Evolutionary conservation across 495 filamentous ascomycete species (phyloP).

Genomic region (Hypoxylon cercidicola): DNA sequence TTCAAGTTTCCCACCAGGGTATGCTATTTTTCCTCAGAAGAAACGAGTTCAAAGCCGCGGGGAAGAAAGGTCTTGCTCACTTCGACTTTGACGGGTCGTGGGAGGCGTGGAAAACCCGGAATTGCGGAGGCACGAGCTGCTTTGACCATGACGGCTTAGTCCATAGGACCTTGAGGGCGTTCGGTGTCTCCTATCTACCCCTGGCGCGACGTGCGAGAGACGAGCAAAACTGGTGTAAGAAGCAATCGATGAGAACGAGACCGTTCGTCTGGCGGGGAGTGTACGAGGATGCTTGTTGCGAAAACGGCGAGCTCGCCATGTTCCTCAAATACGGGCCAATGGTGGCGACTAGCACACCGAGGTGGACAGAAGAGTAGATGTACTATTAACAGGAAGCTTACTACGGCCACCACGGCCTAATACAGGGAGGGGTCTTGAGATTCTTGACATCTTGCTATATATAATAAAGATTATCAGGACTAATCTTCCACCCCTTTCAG

Average conservation of each 20-base stretch:
- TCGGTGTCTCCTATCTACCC: neutral
- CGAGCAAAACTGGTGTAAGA: conserved; percentile 3
- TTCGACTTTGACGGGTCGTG: conserved; percentile 16
- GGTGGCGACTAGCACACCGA: too few relatives aligned
- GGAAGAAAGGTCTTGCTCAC: neutral
- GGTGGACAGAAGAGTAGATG: too few relatives aligned
- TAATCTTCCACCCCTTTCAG: too few relatives aligned
- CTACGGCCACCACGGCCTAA: too few relatives aligned
- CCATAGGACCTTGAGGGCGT: neutral
- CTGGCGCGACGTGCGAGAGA: conserved; percentile 12
- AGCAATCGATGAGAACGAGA: neutral
- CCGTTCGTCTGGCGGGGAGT: conserved; percentile 10
- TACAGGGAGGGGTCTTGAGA: too few relatives aligned
- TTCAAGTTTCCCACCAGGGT: conserved; percentile 13
- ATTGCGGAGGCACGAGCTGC: conserved; percentile 37
- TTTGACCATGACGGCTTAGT: conserved; percentile 1
- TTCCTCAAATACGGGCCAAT: conserved; percentile 10
- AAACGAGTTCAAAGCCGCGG: conserved; percentile 3
- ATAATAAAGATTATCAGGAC: too few relatives aligned
- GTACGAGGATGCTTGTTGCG: conserved; percentile 35
- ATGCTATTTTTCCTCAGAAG: conserved; percentile 8
- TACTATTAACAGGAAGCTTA: too few relatives aligned
- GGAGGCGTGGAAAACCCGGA: conserved; percentile 30
- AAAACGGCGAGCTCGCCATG: neutral
- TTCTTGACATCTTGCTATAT: too few relatives aligned